These are phyloP conservation scores for Corinectria fuckeliana DNA, from an alignment of 2,329 filamentous ascomycete genomes.

Conservation along the genomic window DNA sequence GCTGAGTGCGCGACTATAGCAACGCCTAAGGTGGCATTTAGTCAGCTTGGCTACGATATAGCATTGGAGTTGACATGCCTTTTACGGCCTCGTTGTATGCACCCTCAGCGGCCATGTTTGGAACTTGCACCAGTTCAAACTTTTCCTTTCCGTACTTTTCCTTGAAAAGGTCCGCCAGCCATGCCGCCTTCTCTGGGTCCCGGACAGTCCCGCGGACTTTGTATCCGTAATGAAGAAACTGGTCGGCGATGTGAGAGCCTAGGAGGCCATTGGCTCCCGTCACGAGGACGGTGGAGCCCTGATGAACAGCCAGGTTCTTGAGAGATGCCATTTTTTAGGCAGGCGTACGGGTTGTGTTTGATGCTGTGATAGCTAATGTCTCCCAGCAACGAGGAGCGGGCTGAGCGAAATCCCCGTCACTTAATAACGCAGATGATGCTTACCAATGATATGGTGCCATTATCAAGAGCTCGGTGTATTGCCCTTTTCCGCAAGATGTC, in stretches of 20 bases:
- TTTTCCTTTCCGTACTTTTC: conserved; percentile 42
- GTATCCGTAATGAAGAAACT: conserved; percentile 49
- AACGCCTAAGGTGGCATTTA: conserved; percentile 25
- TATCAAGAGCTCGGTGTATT: too few relatives aligned
- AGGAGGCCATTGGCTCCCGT: conserved; percentile 52
- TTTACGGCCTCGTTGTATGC: conserved; percentile 40
- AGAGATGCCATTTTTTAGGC: conserved; percentile 21
- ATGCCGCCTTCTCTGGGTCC: conserved; percentile 40
- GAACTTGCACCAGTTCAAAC: conserved; percentile 44
- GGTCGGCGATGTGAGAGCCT: conserved; percentile 48
- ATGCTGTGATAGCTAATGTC: too few relatives aligned
- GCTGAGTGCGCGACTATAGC: conserved; percentile 48
- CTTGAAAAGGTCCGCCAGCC: conserved; percentile 41
- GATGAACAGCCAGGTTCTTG: conserved; percentile 26
- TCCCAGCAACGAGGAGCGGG: too few relatives aligned
- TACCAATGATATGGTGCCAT: too few relatives aligned
- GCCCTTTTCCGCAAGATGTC: too few relatives aligned
- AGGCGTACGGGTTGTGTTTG: too few relatives aligned
- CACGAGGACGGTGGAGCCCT: conserved; percentile 46
- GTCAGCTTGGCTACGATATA: too few relatives aligned
- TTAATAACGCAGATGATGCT: too few relatives aligned
- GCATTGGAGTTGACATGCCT: conserved; percentile 17
- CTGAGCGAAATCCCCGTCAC: too few relatives aligned
- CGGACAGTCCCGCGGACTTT: conserved; percentile 54
- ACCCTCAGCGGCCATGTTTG: conserved; percentile 40